Conservation (phyloP, 2,329 filamentous ascomycete species). For the Acrocalymma vagum region DNA sequence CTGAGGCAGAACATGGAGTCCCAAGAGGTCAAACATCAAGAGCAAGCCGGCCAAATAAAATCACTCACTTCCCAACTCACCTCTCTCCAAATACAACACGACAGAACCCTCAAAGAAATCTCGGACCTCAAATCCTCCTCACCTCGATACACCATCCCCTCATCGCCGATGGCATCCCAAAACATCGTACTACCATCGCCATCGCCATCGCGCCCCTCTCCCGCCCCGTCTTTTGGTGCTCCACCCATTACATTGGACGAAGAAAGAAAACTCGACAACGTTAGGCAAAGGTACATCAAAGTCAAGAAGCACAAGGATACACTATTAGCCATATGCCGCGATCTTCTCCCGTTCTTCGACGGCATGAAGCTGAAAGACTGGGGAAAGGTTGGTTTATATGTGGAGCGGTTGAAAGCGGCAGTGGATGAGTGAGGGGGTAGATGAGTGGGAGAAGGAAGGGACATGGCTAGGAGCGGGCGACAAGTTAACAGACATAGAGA, state of each 20-base stretch:
- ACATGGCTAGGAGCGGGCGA: too few species aligned
- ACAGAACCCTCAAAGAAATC: slow-evolving; percentile 3
- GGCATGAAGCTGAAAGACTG: slow-evolving; percentile 25
- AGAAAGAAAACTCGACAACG: slow-evolving; percentile 23
- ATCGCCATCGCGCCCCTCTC: slow-evolving; percentile 1
- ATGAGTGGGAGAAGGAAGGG: not conserved
- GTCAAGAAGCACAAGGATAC: slow-evolving; percentile 27
- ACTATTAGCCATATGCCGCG: slow-evolving; percentile 12
- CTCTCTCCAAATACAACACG: slow-evolving; percentile 7
- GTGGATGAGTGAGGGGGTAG: slow-evolving; percentile 19
- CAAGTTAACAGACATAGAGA: too few species aligned
- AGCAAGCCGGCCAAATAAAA: not conserved
- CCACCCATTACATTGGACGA: not conserved
- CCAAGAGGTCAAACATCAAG: slow-evolving; percentile 2
- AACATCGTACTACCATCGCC: not conserved
- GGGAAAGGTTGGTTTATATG: slow-evolving; percentile 32
- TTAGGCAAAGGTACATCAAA: slow-evolving; percentile 27
- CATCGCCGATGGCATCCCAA: not conserved
- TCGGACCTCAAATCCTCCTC: not conserved
- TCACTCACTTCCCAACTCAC: not conserved
- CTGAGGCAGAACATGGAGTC: slow-evolving; percentile 4
- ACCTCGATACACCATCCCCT: not conserved
- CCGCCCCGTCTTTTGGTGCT: slow-evolving; percentile 5
- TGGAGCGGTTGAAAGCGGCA: slow-evolving; percentile 18
- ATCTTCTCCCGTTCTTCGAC: slow-evolving; percentile 16